Percentiles rank a stretch among this genome's conserved stretches.
Evolutionary conservation across 2,329 filamentous ascomycete genomes (phyloP).

Genomic region (Penicillium rolfsii): DNA sequence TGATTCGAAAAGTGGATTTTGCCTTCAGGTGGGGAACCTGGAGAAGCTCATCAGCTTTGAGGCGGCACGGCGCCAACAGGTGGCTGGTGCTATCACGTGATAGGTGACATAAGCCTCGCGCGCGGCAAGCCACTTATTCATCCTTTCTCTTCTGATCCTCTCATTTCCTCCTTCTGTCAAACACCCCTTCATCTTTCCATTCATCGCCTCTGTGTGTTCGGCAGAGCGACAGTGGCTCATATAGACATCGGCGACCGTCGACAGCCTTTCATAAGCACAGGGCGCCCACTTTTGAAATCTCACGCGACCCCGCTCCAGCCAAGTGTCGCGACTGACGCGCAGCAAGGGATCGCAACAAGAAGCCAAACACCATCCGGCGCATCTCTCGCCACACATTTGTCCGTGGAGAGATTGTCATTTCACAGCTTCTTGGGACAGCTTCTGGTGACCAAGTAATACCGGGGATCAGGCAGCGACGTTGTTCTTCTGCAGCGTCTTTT

Average conservation of each 20-base stretch:
- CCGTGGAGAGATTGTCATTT: slow-evolving; percentile 18
- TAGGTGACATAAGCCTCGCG: slow-evolving; percentile 10
- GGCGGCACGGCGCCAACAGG: slow-evolving; percentile 7
- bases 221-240: background rate
- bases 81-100: slow-evolving; percentile 16
- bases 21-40: slow-evolving; percentile 30
- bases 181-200: background rate
- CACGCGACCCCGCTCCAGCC: slow-evolving; percentile 38
- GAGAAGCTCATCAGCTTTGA: slow-evolving; percentile 27
- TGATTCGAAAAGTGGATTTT: slow-evolving; percentile 26
- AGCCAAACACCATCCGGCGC: slow-evolving; percentile 22
- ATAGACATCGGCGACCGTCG: background rate
- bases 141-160: slow-evolving; percentile 15
- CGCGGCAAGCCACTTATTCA: slow-evolving; percentile 10
- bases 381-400: slow-evolving; percentile 21
- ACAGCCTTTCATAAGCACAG: background rate
- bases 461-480: slow-evolving; percentile 35
- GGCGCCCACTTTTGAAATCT: slow-evolving; percentile 10
- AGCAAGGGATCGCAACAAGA: slow-evolving; percentile 29
- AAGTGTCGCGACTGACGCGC: slow-evolving; percentile 33
- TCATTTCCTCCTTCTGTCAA: background rate
- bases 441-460: slow-evolving; percentile 40
- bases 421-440: slow-evolving; percentile 27
- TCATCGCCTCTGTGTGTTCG: slow-evolving; percentile 8
- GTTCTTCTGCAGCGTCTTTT: slow-evolving; percentile 36